Evolutionary conservation across 73 alveolate genomes (phyloP).

Genomic region (Urostyla sp.): DNA sequence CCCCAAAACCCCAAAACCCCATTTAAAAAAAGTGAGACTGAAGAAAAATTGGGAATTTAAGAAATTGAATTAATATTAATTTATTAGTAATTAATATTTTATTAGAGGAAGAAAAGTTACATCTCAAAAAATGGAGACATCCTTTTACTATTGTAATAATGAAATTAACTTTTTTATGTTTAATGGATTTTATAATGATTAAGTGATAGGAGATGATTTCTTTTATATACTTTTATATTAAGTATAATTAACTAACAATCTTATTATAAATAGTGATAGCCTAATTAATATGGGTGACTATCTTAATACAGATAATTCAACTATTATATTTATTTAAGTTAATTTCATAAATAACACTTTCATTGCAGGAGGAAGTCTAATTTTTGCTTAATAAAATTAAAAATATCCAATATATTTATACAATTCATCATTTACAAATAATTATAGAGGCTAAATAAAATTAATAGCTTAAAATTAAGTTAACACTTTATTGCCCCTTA

Average conservation of each 20-base stretch:
- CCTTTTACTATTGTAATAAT: no score
- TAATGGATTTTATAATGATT: neutral
- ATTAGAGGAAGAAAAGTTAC: no score
- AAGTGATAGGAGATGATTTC: neutral
- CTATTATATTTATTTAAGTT: neutral
- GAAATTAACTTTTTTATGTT: conserved; percentile 25
- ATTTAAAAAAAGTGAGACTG: no score
- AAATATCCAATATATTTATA: neutral
- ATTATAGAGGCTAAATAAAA: neutral
- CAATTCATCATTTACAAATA: neutral
- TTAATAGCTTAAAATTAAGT: neutral
- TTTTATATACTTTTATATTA: neutral
- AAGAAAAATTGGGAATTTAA: no score
- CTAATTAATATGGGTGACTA: neutral
- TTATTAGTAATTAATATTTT: no score
- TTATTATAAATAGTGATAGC: no score
- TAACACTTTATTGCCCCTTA: neutral
- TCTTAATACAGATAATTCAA: neutral
- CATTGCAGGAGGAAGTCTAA: conserved; percentile 1
- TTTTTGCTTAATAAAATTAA: neutral
- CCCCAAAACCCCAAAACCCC: no score
- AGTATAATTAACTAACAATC: neutral
- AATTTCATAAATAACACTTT: neutral
- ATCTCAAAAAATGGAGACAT: no score
- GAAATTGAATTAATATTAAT: no score